A percentile compares a stretch with the other conserved stretches of the same genome.
These are phyloP conservation scores for Viola pubescens DNA, from an alignment of 441 rosid species.

Conservation along the genomic window DNA sequence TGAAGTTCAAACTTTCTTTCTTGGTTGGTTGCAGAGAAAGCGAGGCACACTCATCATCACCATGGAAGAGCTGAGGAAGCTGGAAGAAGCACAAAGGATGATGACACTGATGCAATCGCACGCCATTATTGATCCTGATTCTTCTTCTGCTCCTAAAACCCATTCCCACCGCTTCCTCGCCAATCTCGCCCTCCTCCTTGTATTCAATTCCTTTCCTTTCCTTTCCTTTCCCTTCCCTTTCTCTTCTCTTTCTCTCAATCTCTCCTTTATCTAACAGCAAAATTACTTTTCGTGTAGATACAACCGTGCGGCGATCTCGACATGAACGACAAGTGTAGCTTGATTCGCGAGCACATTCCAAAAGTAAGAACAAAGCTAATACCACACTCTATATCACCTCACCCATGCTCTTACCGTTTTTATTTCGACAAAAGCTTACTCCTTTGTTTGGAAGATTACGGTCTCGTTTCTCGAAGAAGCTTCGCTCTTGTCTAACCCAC, in stretches of 20 bases:
- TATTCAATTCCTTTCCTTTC: constrained; percentile 12
- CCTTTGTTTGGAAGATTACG: constrained; percentile 36
- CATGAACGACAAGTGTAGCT: constrained; percentile 32
- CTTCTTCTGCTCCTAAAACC: constrained; percentile 20
- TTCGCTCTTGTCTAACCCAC: constrained; percentile 26
- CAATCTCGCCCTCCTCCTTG: constrained; percentile 49
- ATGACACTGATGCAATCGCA: constrained; percentile 36
- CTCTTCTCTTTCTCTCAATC: not conserved
- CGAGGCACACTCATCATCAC: not conserved
- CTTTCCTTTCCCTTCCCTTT: not conserved
- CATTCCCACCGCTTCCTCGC: constrained; percentile 65
- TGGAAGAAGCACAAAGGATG: constrained; percentile 56
- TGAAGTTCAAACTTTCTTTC: not conserved
- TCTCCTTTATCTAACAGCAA: not conserved
- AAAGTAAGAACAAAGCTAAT: constrained; percentile 25
- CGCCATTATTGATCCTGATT: constrained; percentile 22
- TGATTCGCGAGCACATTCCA: constrained; percentile 40
- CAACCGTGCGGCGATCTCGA: constrained; percentile 61
- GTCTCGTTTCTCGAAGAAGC: constrained; percentile 44
- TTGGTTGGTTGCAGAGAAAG: not conserved
- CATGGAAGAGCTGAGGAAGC: constrained; percentile 69
- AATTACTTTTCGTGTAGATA: constrained; percentile 22
- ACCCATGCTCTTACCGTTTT: not conserved
- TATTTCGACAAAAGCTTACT: not conserved
- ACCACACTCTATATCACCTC: not conserved